phyloP scores from a whole-genome alignment of 495 filamentous ascomycete species.

The Ramalina peruviana region DNA sequence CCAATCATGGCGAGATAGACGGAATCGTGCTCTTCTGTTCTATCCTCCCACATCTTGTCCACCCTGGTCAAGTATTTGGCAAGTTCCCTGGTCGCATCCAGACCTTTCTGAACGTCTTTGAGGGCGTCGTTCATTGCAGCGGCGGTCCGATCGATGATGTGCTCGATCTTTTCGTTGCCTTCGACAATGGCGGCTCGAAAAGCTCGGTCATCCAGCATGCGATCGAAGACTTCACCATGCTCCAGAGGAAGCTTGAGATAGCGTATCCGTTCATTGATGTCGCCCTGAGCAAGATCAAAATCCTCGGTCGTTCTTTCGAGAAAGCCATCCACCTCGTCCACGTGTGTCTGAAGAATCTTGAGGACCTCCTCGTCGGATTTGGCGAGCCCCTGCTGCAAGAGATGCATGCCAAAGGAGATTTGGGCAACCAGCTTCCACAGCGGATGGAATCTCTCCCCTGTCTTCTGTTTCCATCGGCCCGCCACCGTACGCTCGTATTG shows the following conservation, averaged over 20 bases:
- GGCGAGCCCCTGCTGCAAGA: conserved; percentile 71
- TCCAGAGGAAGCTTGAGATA: conserved; percentile 72
- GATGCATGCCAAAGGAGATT: conserved; percentile 84
- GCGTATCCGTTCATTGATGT: conserved; percentile 59
- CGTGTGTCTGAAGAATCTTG: conserved; percentile 78
- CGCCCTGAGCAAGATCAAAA: conserved; percentile 63
- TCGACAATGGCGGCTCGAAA: conserved; percentile 70
- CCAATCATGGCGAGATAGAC: conserved; percentile 70
- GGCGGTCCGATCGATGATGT: conserved; percentile 67
- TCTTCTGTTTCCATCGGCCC: conserved; percentile 57
- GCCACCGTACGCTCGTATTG: conserved; percentile 51
- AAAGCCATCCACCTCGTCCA: conserved; percentile 87
- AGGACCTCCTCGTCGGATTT: conserved; percentile 80
- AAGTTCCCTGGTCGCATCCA: conserved; percentile 62
- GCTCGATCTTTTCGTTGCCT: conserved; percentile 84
- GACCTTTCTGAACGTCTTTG: conserved; percentile 63
- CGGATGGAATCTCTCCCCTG: conserved; percentile 61
- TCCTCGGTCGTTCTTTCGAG: conserved; percentile 74
- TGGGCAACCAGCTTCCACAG: conserved; percentile 84
- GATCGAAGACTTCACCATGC: conserved; percentile 72
- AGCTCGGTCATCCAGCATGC: conserved; percentile 70
- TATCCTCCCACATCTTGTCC: conserved; percentile 39
- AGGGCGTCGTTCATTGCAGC: conserved; percentile 58
- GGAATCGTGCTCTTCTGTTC: conserved; percentile 34
- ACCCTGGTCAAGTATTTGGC: conserved; percentile 55